A percentile compares a stretch with the other conserved stretches of the same genome.
phyloP scores from a whole-genome alignment of 2,329 filamentous ascomycete genomes.

The Pseudocercospora cruenta region DNA sequence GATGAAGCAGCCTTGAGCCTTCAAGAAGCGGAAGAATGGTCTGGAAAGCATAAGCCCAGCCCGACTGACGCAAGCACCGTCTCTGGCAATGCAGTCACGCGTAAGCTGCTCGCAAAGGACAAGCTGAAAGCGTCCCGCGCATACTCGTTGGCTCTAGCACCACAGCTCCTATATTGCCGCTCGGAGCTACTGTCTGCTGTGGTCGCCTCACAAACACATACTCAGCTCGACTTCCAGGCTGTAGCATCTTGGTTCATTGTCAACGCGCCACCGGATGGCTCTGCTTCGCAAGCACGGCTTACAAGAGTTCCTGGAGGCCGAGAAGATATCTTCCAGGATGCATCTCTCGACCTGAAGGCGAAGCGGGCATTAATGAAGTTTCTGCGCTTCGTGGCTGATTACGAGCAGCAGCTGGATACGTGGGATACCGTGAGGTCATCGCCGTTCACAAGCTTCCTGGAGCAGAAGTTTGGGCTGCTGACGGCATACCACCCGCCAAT shows the following conservation, averaged over 20 bases:
- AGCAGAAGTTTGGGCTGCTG: constrained; percentile 59
- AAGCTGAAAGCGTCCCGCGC: constrained; percentile 56
- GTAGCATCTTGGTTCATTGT: constrained; percentile 92
- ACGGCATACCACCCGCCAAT: constrained; percentile 66
- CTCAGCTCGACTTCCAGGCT: constrained; percentile 89
- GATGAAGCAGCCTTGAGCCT: constrained; percentile 83
- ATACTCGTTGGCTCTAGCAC: constrained; percentile 82
- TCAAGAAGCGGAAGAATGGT: constrained; percentile 79
- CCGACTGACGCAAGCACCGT: not conserved
- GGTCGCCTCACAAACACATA: constrained; percentile 85
- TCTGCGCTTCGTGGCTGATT: constrained; percentile 80
- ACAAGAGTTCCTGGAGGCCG: constrained; percentile 79
- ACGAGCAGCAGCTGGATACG: constrained; percentile 61
- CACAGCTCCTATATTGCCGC: constrained; percentile 82
- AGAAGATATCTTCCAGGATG: constrained; percentile 87
- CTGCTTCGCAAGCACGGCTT: constrained; percentile 16
- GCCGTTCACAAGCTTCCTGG: constrained; percentile 63
- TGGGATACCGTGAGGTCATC: constrained; percentile 63
- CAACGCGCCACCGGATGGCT: constrained; percentile 33
- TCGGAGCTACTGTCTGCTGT: constrained; percentile 77
- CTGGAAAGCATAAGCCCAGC: constrained; percentile 42
- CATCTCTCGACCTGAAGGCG: constrained; percentile 72
- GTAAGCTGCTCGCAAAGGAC: constrained; percentile 47
- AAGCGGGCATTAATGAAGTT: constrained; percentile 94
- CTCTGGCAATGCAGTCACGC: constrained; percentile 41